Evolutionary conservation across 1,284 basidiomycete genomes (phyloP).

Genomic region (Leccinum pachyderme): DNA sequence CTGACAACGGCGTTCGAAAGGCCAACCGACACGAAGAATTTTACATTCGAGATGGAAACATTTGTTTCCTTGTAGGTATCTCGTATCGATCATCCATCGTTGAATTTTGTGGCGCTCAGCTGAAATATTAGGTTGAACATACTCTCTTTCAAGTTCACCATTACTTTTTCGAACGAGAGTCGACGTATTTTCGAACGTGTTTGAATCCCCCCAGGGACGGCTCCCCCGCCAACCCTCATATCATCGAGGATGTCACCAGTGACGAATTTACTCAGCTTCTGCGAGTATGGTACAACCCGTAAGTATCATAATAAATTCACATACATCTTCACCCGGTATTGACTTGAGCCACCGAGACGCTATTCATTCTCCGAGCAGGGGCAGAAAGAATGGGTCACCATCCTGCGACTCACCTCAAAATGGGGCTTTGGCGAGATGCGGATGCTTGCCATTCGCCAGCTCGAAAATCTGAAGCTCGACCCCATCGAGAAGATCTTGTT

Average conservation of each 20-base stretch:
- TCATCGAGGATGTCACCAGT: conserved; percentile 35
- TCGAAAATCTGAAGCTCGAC: conserved; percentile 56
- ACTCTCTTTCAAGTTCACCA: conserved; percentile 57
- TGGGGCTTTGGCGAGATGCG: conserved; percentile 65
- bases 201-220: conserved; percentile 36
- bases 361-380: conserved; percentile 23
- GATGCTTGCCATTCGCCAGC: conserved; percentile 55
- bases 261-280: conserved; percentile 58
- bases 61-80: conserved; percentile 22
- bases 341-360: conserved; percentile 6
- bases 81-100: not conserved
- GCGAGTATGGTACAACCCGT: conserved; percentile 75
- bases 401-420: conserved; percentile 54
- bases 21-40: conserved; percentile 8
- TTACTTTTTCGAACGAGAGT: conserved; percentile 67
- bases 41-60: conserved; percentile 20
- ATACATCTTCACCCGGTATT: not conserved
- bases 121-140: conserved; percentile 43
- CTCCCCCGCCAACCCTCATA: conserved; percentile 35
- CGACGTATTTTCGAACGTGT: conserved; percentile 43
- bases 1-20: not conserved
- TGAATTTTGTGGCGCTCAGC: not conserved
- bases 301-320: conserved; percentile 5
- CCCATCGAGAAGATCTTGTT: conserved; percentile 60
- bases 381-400: conserved; percentile 55